These are phyloP conservation scores for Thyridium curvatum DNA, from an alignment of 2,329 filamentous ascomycete species.

Conservation along the genomic window DNA sequence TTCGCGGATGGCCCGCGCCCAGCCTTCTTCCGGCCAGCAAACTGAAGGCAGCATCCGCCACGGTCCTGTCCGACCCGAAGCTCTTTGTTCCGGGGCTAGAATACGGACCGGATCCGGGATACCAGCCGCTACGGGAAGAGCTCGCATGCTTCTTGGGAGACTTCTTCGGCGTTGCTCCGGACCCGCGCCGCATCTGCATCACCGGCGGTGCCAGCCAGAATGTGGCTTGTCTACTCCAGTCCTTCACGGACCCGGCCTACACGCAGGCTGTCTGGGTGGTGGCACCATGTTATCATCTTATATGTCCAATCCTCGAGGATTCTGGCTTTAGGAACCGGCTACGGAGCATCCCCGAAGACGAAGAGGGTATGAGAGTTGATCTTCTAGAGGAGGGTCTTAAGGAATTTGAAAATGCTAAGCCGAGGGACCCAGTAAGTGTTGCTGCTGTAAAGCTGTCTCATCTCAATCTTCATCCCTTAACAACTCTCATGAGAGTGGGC, in stretches of 20 bases:
- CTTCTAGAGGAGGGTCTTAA: conserved; percentile 45
- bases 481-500: conserved; percentile 2
- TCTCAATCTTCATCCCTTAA: neutral
- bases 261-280: conserved; percentile 76
- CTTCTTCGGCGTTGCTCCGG: conserved; percentile 44
- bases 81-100: conserved; percentile 60
- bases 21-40: conserved; percentile 58
- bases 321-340: conserved; percentile 64
- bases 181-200: conserved; percentile 63
- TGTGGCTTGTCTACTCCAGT: conserved; percentile 68
- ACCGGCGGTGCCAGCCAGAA: conserved; percentile 83
- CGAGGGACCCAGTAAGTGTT: neutral
- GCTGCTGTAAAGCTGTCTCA: neutral
- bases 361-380: conserved; percentile 66
- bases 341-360: conserved; percentile 68
- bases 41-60: conserved; percentile 53
- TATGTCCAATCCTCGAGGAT: conserved; percentile 79
- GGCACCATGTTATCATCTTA: conserved; percentile 78
- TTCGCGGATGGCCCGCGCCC: conserved; percentile 61
- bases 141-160: conserved; percentile 64
- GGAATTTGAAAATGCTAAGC: conserved; percentile 14
- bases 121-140: conserved; percentile 59
- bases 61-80: conserved; percentile 53
- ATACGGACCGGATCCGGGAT: conserved; percentile 76
- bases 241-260: conserved; percentile 71